Evolutionary conservation across 257 asterid species (phyloP), one percentile per base, ranked within the genome.

Genomic region (Agastache rugosa): DNA sequence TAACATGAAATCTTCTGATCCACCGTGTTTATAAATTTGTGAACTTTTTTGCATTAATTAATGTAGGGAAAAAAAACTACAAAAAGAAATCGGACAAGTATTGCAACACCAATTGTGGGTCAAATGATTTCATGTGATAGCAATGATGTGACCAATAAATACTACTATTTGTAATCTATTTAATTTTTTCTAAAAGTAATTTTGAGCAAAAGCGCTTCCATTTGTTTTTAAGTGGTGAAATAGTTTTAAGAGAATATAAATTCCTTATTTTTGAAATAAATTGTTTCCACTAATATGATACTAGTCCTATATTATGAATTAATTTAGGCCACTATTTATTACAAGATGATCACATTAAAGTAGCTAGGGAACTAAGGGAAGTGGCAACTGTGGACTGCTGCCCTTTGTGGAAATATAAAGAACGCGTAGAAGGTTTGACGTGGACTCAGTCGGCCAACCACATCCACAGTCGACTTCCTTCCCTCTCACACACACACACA

Each of bases 361-460:
- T 11, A 51, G 22, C 10, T 51, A 17, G 4, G n/a, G 34, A n/a
- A n/a, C n/a, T n/a, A 29, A 4, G 20, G 12, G 39, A 34, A 15
- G 41, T n/a, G 39, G 66, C 14, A n/a, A n/a, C 3, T 34, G 67
- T 14, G 19, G 37, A 15, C 0, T 25, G 14, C 19, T 22, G 15
- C 16, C 61, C 31, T 22, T 11, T 6, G 8, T 47, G 3, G 55
- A 59, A 59, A 47, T 48, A 68, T 35, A 31, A n/a, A n/a, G 51
- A 56, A 67, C 83, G 83, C 83, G 86, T 82, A 62, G 6, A 15
- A 61, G 75, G 44, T 72, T 82, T 78, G 86, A 82, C 81, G 58
- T 27, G 51, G 79, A 75, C 78, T 48, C 3, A 82, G 83, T 70
- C 85, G 78, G 77, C 79, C 68, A 63, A 54, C 60, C 70, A 19